Evolutionary conservation across 805 yeast species (phyloP).

Genomic region (Candida koratica): DNA sequence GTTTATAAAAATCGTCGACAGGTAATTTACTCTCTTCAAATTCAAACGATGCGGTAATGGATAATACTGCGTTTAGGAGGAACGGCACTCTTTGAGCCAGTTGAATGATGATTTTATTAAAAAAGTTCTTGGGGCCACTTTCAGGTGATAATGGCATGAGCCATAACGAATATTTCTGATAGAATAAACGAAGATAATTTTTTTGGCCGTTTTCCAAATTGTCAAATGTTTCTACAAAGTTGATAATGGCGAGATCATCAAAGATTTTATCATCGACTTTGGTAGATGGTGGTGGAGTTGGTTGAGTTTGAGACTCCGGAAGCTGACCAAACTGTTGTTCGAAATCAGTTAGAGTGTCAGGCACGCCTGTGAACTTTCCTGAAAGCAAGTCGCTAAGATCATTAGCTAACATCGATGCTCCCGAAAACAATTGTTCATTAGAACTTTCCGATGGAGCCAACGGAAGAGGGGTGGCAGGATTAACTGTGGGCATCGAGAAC

Average conservation of each 20-base stretch:
- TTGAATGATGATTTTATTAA: constrained; percentile 14
- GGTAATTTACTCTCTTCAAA: constrained; percentile 11
- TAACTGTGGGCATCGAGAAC: not conserved
- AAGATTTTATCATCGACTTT: constrained; percentile 8
- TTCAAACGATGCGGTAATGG: constrained; percentile 19
- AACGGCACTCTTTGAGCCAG: constrained; percentile 16
- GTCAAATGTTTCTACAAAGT: constrained; percentile 12
- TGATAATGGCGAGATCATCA: constrained; percentile 11
- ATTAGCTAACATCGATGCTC: constrained; percentile 14
- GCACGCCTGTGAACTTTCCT: constrained; percentile 10
- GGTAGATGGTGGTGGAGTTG: constrained; percentile 5
- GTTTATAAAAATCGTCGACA: constrained; percentile 12
- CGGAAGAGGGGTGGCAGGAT: not conserved
- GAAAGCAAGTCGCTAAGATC: constrained; percentile 13
- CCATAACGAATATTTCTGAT: constrained; percentile 18
- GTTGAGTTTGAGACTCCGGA: not conserved
- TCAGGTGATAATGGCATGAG: constrained; percentile 17
- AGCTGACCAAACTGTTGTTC: constrained; percentile 2
- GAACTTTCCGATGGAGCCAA: constrained; percentile 5
- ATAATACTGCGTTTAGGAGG: constrained; percentile 16
- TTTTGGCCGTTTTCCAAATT: constrained; percentile 15
- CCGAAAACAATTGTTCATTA: constrained; percentile 11
- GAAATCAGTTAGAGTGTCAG: constrained; percentile 6
- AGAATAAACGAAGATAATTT: constrained; percentile 16
- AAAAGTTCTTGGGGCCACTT: constrained; percentile 15